A percentile compares a stretch with the other conserved stretches of the same genome.
Evolutionary conservation across 2,329 filamentous ascomycete genomes (phyloP).

Genomic region (Penicillium aurantiogriseum): DNA sequence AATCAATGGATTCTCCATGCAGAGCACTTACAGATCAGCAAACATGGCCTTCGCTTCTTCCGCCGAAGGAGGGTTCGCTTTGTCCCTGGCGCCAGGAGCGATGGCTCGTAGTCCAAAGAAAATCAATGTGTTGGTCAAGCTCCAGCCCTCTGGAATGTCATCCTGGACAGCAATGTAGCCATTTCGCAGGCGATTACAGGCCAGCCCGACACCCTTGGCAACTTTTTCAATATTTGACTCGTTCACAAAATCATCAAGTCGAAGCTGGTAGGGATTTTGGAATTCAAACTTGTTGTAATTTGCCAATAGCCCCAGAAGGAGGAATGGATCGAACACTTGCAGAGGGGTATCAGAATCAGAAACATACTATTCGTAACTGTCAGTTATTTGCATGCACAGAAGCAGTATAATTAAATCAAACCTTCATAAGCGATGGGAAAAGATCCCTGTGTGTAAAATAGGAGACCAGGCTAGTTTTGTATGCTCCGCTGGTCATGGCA

Average conservation of each 20-base stretch:
- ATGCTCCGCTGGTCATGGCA: slow-evolving; percentile 86
- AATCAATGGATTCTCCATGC: slow-evolving; percentile 12
- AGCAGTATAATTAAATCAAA: slow-evolving; percentile 39
- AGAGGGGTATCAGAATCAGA: slow-evolving; percentile 70
- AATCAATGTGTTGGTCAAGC: slow-evolving; percentile 71
- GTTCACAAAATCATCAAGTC: slow-evolving; percentile 93
- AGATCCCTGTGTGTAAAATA: slow-evolving; percentile 94
- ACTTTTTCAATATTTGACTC: slow-evolving; percentile 82
- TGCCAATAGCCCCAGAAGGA: slow-evolving; percentile 78
- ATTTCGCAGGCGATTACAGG: slow-evolving; percentile 66
- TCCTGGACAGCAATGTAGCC: slow-evolving; percentile 85
- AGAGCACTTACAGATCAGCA: slow-evolving; percentile 60
- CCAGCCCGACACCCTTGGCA: slow-evolving; percentile 70
- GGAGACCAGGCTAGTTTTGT: slow-evolving; percentile 88
- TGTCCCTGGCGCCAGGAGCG: slow-evolving; percentile 64
- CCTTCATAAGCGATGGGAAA: slow-evolving; percentile 93
- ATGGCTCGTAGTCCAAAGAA: slow-evolving; percentile 82
- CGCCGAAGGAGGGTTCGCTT: slow-evolving; percentile 61
- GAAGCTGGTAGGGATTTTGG: slow-evolving; percentile 90
- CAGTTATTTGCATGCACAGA: background rate
- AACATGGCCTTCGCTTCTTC: slow-evolving; percentile 84
- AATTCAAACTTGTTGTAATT: slow-evolving; percentile 99
- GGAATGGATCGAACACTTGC: slow-evolving; percentile 70
- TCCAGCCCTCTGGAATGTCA: slow-evolving; percentile 88
- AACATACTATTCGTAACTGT: slow-evolving; percentile 60